Percentiles rank a stretch among this genome's conserved stretches.
Evolutionary conservation across 2,329 filamentous ascomycete species (phyloP).

Genomic region (Cryphonectria radicalis): DNA sequence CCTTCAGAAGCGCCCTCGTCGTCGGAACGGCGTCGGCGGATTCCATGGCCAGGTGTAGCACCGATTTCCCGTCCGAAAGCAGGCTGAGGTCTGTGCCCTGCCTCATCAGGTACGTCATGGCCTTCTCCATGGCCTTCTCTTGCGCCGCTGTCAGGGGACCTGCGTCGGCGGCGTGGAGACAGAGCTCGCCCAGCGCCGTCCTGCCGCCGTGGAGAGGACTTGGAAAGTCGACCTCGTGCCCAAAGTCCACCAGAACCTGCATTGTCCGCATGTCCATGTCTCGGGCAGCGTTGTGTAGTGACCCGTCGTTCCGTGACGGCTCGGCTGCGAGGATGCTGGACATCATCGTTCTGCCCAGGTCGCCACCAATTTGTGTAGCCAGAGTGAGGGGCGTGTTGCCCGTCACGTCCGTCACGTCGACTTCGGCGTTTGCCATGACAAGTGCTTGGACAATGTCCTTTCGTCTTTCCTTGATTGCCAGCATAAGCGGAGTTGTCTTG

Average conservation of each 20-base stretch:
- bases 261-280: conserved; percentile 62
- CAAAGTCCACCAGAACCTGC: conserved; percentile 59
- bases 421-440: conserved; percentile 62
- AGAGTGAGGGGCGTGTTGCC: conserved; percentile 64
- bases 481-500: conserved; percentile 60
- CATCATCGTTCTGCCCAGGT: conserved; percentile 58
- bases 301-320: conserved; percentile 65
- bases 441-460: conserved; percentile 62
- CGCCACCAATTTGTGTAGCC: conserved; percentile 59
- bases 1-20: conserved; percentile 62
- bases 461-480: conserved; percentile 60
- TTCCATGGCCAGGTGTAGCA: conserved; percentile 64
- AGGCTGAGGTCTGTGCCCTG: conserved; percentile 61
- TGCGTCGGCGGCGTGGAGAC: conserved; percentile 56
- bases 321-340: conserved; percentile 58
- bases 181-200: conserved; percentile 67
- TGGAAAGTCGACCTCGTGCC: conserved; percentile 68
- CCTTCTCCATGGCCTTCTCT: conserved; percentile 60
- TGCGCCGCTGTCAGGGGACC: conserved; percentile 49
- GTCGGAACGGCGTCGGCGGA: conserved; percentile 58
- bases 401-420: conserved; percentile 59
- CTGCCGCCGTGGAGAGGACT: conserved; percentile 65
- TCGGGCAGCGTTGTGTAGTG: conserved; percentile 66
- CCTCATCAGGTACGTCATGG: conserved; percentile 60
- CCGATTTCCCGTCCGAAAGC: conserved; percentile 60